phyloP scores from a whole-genome alignment of 2,329 filamentous ascomycete species.

The Aspergillus puulaauensis region DNA sequence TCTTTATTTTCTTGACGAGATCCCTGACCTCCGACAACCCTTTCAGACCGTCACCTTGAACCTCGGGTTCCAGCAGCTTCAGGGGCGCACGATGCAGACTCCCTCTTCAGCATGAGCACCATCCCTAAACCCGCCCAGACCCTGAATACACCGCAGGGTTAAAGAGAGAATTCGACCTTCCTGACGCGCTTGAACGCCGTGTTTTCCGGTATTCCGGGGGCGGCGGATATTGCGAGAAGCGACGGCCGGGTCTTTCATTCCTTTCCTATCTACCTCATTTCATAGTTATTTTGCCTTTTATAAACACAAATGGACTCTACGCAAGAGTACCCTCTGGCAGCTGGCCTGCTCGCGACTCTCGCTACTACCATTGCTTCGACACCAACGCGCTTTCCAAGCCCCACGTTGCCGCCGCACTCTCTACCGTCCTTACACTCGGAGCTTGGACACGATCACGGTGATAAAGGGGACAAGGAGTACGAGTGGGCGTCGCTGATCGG shows the following conservation, averaged over 20 bases:
- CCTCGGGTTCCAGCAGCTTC: constrained; percentile 1
- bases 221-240: constrained; percentile 3
- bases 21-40: background rate
- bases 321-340: constrained; percentile 28
- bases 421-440: constrained; percentile 17
- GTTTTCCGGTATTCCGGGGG: background rate
- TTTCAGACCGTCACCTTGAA: constrained; percentile 1
- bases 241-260: background rate
- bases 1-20: background rate
- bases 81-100: constrained; percentile 14
- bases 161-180: background rate
- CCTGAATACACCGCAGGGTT: constrained; percentile 1
- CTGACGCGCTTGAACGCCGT: background rate
- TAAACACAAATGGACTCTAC: constrained; percentile 23
- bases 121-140: background rate
- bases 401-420: constrained; percentile 18
- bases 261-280: constrained; percentile 4
- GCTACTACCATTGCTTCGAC: constrained; percentile 23
- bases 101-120: constrained; percentile 19
- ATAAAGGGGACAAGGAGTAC: constrained; percentile 22
- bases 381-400: constrained; percentile 17
- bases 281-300: background rate
- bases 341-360: constrained; percentile 29
- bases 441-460: constrained; percentile 20
- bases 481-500: constrained; percentile 91